Evolutionary conservation across 768 basidiomycete species (phyloP).

Genomic region (Coprinopsis strossmayeri): DNA sequence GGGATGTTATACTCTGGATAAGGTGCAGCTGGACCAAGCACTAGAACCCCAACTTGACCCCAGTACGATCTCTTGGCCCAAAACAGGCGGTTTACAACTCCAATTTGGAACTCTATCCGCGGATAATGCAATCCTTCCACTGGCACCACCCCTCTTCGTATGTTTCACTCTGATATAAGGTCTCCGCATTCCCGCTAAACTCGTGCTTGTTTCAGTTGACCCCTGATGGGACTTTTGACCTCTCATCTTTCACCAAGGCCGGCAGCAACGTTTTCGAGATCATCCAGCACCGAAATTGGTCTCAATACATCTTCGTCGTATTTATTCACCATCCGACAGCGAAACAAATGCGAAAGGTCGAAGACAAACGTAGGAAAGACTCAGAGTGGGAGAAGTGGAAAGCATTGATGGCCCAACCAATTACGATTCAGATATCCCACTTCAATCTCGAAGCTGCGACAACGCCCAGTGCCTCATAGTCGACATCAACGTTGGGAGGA

Average conservation of each 20-base stretch:
- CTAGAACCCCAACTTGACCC: conserved; percentile 12
- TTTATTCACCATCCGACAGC: conserved; percentile 44
- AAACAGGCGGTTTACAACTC: conserved; percentile 27
- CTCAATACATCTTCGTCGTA: conserved; percentile 38
- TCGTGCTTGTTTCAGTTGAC: conserved; percentile 27
- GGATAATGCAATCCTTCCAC: conserved; percentile 22
- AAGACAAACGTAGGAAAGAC: conserved; percentile 23
- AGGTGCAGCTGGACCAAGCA: conserved; percentile 15
- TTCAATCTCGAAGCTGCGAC: no score
- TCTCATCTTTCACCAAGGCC: conserved; percentile 35
- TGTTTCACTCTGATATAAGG: conserved; percentile 7
- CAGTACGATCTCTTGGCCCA: conserved; percentile 38
- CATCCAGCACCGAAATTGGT: conserved; percentile 35
- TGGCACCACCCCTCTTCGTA: conserved; percentile 38
- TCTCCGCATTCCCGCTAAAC: background rate
- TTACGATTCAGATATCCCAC: conserved; percentile 9
- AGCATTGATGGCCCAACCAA: conserved; percentile 24
- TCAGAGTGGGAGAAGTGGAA: conserved; percentile 37
- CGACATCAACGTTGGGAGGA: no score
- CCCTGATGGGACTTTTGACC: conserved; percentile 42
- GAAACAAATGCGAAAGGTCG: conserved; percentile 33
- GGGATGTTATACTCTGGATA: conserved; percentile 30
- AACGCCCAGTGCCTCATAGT: no score
- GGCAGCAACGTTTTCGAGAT: conserved; percentile 41
- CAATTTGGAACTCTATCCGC: conserved; percentile 22